These are phyloP conservation scores for Bipolaris gigantea DNA, from an alignment of 2,329 filamentous ascomycete genomes.

Conservation along the genomic window DNA sequence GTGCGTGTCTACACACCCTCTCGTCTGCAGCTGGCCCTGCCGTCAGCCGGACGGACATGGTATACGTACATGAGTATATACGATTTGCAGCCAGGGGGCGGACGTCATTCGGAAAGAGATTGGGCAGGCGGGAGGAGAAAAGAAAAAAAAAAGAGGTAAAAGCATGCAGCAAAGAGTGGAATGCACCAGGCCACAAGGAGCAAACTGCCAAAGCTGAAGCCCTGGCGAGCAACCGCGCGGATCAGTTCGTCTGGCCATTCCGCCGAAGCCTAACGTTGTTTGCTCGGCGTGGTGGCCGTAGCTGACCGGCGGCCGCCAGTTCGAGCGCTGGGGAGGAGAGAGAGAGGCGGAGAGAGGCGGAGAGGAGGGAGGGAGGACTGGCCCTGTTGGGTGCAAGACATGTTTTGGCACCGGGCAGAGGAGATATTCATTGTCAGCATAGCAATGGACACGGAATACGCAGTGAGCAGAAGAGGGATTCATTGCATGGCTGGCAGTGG, in stretches of 20 bases:
- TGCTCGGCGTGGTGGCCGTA: not conserved
- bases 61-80: no score
- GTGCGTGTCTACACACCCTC: not conserved
- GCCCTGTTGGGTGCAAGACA: not conserved
- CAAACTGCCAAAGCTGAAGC: conserved; percentile 16
- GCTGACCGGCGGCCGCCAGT: conserved; percentile 2
- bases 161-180: conserved; percentile 14
- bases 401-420: no score
- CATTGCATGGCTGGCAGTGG: no score
- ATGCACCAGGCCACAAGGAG: conserved; percentile 18
- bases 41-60: not conserved
- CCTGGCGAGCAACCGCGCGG: conserved; percentile 9
- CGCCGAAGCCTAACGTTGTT: conserved; percentile 17
- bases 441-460: no score
- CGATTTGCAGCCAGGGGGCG: no score
- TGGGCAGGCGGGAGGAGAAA: conserved; percentile 6
- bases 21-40: not conserved
- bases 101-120: not conserved
- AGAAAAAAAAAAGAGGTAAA: conserved; percentile 8
- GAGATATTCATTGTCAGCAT: no score
- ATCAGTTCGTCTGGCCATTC: conserved; percentile 11
- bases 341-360: not conserved
- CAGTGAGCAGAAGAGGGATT: no score
- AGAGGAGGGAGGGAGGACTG: not conserved
- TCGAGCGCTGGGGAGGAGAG: not conserved